A percentile compares a stretch with the other conserved stretches of the same genome.
These are phyloP conservation scores for Neurospora cerealis DNA, from an alignment of 495 filamentous ascomycete species.

Conservation along the genomic window DNA sequence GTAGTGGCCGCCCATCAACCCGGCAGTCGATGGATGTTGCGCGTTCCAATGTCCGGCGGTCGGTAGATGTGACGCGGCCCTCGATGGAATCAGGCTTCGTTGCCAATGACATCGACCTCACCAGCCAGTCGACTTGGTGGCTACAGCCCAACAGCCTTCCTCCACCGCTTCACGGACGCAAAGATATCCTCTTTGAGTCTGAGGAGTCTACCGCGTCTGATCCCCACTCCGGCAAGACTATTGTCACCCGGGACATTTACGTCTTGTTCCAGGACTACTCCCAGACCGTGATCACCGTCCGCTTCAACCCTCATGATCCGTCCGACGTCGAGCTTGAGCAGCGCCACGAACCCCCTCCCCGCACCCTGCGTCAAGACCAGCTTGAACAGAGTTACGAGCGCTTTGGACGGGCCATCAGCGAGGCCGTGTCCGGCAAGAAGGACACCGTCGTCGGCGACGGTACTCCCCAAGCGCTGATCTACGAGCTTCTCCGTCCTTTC, in stretches of 20 bases:
- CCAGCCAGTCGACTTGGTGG: constrained; percentile 71
- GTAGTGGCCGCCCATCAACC: constrained; percentile 33
- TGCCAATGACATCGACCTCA: constrained; percentile 77
- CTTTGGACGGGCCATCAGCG: constrained; percentile 65
- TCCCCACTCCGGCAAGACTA: constrained; percentile 52
- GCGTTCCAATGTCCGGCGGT: constrained; percentile 49
- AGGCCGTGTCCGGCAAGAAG: constrained; percentile 56
- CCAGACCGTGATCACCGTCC: constrained; percentile 77
- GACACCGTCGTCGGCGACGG: constrained; percentile 78
- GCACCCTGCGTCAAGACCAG: constrained; percentile 82
- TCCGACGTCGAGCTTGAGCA: constrained; percentile 67
- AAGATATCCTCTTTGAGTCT: constrained; percentile 72
- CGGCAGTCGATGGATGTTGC: constrained; percentile 64
- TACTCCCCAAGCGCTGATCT: constrained; percentile 61
- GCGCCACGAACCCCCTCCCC: constrained; percentile 75
- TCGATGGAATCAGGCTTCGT: constrained; percentile 70
- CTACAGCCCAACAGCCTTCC: constrained; percentile 62
- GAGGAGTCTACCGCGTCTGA: constrained; percentile 66
- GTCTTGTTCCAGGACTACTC: constrained; percentile 92
- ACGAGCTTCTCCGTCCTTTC: constrained; percentile 66
- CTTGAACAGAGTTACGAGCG: constrained; percentile 73
- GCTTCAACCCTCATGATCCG: constrained; percentile 67
- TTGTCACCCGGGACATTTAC: constrained; percentile 68
- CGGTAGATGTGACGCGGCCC: constrained; percentile 53
- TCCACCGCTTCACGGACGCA: constrained; percentile 69